Percentiles rank a stretch among this genome's conserved stretches.
Conservation (phyloP, 768 basidiomycete genomes). For the Macrocybe gigantea region DNA sequence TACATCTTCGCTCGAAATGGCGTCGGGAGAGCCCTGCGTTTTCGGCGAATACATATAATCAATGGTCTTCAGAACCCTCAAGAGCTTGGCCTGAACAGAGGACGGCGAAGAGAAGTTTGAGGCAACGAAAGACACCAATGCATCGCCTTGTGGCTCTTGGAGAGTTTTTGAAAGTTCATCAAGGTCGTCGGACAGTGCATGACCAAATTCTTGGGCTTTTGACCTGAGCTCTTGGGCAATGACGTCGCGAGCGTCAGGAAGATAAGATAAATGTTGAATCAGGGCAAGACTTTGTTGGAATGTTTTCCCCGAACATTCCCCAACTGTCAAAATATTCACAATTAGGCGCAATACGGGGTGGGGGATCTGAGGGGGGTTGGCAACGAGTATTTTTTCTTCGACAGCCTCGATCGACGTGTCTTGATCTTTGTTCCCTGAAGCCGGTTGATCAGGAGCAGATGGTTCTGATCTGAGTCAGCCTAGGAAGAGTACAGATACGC, state of each 20-base stretch:
- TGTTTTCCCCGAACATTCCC: conserved; percentile 94
- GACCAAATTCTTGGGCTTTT: conserved; percentile 86
- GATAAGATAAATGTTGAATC: conserved; percentile 87
- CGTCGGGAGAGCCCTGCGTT: conserved; percentile 28
- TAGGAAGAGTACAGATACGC: not conserved
- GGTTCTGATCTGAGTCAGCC: not conserved
- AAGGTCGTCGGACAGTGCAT: conserved; percentile 67
- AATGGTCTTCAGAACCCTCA: conserved; percentile 93
- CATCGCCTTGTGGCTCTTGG: conserved; percentile 46
- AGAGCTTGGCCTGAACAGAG: conserved; percentile 92
- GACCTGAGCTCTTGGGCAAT: conserved; percentile 83
- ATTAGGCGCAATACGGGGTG: conserved; percentile 81
- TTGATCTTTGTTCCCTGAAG: conserved; percentile 12
- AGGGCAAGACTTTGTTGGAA: conserved; percentile 90
- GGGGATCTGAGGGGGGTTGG: conserved; percentile 81
- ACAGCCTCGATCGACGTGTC: conserved; percentile 26
- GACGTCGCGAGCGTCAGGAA: conserved; percentile 84
- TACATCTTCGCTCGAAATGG: conserved; percentile 45
- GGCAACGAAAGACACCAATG: conserved; percentile 62
- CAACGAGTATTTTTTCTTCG: conserved; percentile 49
- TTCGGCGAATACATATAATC: conserved; percentile 90
- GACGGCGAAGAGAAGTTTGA: conserved; percentile 92
- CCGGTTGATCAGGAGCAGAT: conserved; percentile 3
- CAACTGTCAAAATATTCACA: conserved; percentile 95
- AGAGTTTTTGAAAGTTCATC: conserved; percentile 68